A percentile compares a stretch with the other conserved stretches of the same genome.
phyloP scores from a whole-genome alignment of 1,284 basidiomycete species.

The Malassezia japonica region DNA sequence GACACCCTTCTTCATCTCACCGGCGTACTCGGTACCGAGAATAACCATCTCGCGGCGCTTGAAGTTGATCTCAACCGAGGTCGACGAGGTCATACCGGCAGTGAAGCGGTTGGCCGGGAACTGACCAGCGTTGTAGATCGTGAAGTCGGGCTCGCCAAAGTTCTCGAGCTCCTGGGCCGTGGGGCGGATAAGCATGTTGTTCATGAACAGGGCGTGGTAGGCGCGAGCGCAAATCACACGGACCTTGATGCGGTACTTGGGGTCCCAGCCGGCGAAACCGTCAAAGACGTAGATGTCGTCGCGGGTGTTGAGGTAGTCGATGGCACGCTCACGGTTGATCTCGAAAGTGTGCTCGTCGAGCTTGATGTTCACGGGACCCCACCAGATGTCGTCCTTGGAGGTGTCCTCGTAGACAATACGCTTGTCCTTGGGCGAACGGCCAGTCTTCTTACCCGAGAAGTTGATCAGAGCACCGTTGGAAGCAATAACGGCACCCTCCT shows the following conservation, averaged over 20 bases:
- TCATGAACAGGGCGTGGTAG: conserved; percentile 98
- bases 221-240: conserved; percentile 96
- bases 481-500: conserved; percentile 96
- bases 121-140: conserved; percentile 99
- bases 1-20: conserved; percentile 99
- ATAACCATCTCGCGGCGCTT: conserved; percentile 99
- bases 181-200: conserved; percentile 89
- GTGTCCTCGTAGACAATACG: conserved; percentile 98
- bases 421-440: conserved; percentile 97
- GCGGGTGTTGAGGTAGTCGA: conserved; percentile 92
- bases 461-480: conserved; percentile 95
- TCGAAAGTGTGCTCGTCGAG: conserved; percentile 97
- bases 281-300: conserved; percentile 99
- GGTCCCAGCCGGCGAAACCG: conserved; percentile 95
- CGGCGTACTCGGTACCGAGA: conserved; percentile 97
- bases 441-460: conserved; percentile 99
- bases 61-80: conserved; percentile 99
- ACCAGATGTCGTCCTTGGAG: conserved; percentile 96
- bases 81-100: conserved; percentile 97
- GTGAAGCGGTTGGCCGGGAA: conserved; percentile 99
- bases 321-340: conserved; percentile 98
- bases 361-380: conserved; percentile 99
- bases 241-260: conserved; percentile 99
- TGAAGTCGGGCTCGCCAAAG: conserved; percentile 98
- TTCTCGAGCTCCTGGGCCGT: conserved; percentile 84